A percentile compares a stretch with the other conserved stretches of the same genome.
Evolutionary conservation across 495 filamentous ascomycete genomes (phyloP).

Genomic region (Beverwykella pulmonaria): DNA sequence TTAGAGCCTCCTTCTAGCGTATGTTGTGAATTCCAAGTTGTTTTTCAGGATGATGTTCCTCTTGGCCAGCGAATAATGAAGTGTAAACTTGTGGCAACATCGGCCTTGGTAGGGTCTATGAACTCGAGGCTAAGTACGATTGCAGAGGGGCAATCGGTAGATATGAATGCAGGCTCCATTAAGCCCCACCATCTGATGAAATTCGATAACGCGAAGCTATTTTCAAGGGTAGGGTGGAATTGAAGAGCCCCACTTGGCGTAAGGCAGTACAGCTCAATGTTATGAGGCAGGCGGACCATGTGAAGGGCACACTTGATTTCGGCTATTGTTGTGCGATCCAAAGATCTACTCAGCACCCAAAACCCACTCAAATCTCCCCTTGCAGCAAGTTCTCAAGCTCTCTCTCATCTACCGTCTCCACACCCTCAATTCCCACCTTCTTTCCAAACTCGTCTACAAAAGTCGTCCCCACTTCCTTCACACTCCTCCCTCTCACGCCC

Average conservation of each 20-base stretch:
- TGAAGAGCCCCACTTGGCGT: no score
- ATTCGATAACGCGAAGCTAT: not conserved
- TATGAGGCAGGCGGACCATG: no score
- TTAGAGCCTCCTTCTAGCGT: slow-evolving; percentile 1
- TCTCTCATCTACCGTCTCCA: slow-evolving; percentile 2
- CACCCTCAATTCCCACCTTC: slow-evolving; percentile 28
- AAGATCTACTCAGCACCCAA: no score
- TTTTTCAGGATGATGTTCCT: not conserved
- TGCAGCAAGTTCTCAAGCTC: not conserved
- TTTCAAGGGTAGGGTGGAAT: no score
- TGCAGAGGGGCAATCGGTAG: not conserved
- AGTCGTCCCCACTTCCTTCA: slow-evolving; percentile 41
- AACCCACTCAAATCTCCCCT: not conserved
- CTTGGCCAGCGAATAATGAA: not conserved
- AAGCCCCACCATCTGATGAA: not conserved
- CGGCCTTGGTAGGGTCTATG: slow-evolving; percentile 4
- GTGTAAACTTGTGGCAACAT: not conserved
- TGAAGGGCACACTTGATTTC: no score
- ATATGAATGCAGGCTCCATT: not conserved
- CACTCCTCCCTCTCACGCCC: slow-evolving; percentile 38
- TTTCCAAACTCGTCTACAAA: slow-evolving; percentile 43
- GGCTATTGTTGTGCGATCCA: no score
- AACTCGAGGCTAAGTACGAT: slow-evolving; percentile 2
- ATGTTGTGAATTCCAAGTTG: not conserved
- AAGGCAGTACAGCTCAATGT: no score